Conservation (phyloP, 2,329 filamentous ascomycete species). For the Nigrospora sphaerica region DNA sequence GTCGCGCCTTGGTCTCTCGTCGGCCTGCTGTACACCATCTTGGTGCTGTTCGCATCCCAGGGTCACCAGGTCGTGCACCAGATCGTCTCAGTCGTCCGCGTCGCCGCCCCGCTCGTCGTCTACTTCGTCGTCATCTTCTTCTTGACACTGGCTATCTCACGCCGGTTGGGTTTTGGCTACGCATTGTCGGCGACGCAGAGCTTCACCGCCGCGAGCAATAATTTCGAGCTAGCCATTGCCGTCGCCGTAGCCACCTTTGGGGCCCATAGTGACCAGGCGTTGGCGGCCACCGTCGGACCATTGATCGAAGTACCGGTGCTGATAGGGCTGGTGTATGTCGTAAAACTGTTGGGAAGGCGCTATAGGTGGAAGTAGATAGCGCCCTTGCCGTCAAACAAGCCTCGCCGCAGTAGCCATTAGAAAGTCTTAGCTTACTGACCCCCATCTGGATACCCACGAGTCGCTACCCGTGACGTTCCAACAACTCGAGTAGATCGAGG, state of each 20-base stretch:
- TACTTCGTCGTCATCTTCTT: slow-evolving; percentile 77
- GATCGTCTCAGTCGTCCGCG: slow-evolving; percentile 74
- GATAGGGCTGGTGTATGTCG: slow-evolving; percentile 67
- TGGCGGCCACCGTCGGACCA: slow-evolving; percentile 78
- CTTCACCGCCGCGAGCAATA: slow-evolving; percentile 87
- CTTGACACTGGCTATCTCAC: slow-evolving; percentile 53
- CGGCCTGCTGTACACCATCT: slow-evolving; percentile 79
- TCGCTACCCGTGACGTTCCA: slow-evolving; percentile 10
- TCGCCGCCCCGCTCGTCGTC: slow-evolving; percentile 72
- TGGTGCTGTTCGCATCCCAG: slow-evolving; percentile 80
- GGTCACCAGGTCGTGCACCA: slow-evolving; percentile 71
- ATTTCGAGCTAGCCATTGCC: slow-evolving; percentile 87
- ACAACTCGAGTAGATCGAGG: slow-evolving; percentile 20
- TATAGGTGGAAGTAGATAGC: slow-evolving; percentile 41
- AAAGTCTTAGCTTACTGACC: too few species aligned
- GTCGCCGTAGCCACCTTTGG: slow-evolving; percentile 80
- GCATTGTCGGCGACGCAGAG: slow-evolving; percentile 66
- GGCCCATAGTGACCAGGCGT: slow-evolving; percentile 67
- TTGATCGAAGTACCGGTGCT: slow-evolving; percentile 82
- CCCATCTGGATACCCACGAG: too few species aligned
- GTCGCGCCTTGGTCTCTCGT: slow-evolving; percentile 70
- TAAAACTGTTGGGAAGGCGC: slow-evolving; percentile 50
- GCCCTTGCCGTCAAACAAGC: neutral
- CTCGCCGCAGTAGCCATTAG: too few species aligned
- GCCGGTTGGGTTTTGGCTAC: slow-evolving; percentile 68